These are phyloP conservation scores for Luvunga scandens DNA, from an alignment of 345 rosid genomes.

Conservation along the genomic window DNA sequence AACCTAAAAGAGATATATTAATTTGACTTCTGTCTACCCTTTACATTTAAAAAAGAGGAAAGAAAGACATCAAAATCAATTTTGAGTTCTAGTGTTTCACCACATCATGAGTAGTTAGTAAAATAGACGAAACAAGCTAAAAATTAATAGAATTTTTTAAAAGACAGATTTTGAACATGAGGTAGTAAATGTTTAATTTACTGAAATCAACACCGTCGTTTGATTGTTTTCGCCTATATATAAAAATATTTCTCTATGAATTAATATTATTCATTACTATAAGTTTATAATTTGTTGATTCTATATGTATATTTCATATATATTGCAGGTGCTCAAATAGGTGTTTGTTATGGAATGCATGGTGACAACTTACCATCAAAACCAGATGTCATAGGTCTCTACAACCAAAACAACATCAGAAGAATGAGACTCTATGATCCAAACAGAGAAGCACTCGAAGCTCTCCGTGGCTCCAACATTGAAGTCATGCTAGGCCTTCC, in stretches of 20 bases:
- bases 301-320: neutral
- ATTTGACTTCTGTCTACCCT: too few relatives aligned
- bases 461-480: conserved; percentile 49
- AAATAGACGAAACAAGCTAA: too few relatives aligned
- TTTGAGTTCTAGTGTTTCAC: neutral
- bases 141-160: too few relatives aligned
- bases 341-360: conserved; percentile 64
- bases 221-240: too few relatives aligned
- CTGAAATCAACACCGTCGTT: too few relatives aligned
- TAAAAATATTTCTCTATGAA: too few relatives aligned
- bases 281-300: neutral
- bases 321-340: conserved; percentile 45
- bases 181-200: too few relatives aligned
- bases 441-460: conserved; percentile 30
- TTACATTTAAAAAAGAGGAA: too few relatives aligned
- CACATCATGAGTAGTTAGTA: neutral
- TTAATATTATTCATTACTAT: too few relatives aligned
- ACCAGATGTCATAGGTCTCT: conserved; percentile 49
- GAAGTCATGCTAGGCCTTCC: conserved; percentile 51
- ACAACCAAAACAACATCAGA: conserved; percentile 35
- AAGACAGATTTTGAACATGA: too few relatives aligned
- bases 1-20: too few relatives aligned
- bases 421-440: conserved; percentile 41
- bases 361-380: conserved; percentile 52
- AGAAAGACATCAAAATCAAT: too few relatives aligned